Evolutionary conservation across 257 asterid genomes (phyloP).

Genomic region (Catharanthus roseus): DNA sequence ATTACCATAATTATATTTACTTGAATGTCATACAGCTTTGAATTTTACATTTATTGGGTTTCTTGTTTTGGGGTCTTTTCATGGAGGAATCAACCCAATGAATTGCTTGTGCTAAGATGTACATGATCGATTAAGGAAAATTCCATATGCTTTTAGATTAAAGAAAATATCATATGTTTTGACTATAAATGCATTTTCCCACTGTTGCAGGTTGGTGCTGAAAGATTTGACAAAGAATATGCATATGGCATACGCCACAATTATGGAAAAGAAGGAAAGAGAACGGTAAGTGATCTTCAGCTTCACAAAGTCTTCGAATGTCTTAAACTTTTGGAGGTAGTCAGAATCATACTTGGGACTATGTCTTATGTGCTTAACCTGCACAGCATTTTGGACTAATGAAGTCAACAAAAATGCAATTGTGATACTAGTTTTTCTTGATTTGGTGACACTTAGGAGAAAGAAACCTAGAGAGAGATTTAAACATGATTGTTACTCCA

Average conservation of each 20-base stretch:
- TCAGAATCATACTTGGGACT: neutral
- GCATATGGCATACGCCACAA: constrained; percentile 86
- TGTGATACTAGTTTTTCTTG: neutral
- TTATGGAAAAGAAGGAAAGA: constrained; percentile 98
- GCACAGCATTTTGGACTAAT: neutral
- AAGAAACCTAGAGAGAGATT: neutral
- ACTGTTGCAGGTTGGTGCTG: constrained; percentile 77
- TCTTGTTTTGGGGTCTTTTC: neutral
- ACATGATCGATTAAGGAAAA: neutral
- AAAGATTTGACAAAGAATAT: constrained; percentile 93
- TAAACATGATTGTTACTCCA: neutral
- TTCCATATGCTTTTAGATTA: no score
- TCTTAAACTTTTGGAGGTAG: neutral
- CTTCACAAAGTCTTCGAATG: neutral
- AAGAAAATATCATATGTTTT: neutral
- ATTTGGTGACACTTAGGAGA: neutral
- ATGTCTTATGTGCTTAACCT: neutral
- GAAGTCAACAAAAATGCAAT: neutral
- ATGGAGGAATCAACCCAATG: neutral
- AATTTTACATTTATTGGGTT: neutral
- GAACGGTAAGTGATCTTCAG: constrained; percentile 53
- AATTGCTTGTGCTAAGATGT: neutral
- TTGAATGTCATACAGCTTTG: neutral
- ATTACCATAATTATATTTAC: neutral
- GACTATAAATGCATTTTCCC: neutral